Base-by-base conservation (phyloP, 768 basidiomycete genomes). In the Serpula lacrymans region DNA sequence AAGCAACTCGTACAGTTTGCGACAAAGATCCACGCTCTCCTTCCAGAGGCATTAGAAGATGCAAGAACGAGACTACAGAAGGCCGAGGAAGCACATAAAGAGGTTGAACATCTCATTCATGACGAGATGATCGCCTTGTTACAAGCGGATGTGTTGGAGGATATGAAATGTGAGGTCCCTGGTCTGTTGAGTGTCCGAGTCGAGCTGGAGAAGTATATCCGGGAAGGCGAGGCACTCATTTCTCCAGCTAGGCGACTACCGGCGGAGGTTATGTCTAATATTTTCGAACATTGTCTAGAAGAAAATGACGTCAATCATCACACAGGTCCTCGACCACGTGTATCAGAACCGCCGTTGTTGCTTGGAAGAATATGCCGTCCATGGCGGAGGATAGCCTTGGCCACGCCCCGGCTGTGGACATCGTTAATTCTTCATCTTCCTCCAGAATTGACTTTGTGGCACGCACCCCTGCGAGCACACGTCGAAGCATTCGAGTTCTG, bases 161-260 rank as follows among this genome's bases (percentile, higher is more conserved):
- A 22, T 1, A 42, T 47, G 17, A 45, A 48, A 4, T 36, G 35
- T 6, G 28, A 36, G 0, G 41, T 48, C 10, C 24, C n/a, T n/a
- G n/a, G n/a, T n/a, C n/a, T n/a, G n/a, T n/a, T n/a, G n/a, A n/a
- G n/a, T n/a, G n/a, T n/a, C n/a, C n/a, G n/a, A n/a, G n/a, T n/a
- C n/a, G n/a, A n/a, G n/a, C n/a, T n/a, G n/a, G n/a, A 43, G 4
- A 33, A 3, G 13, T 24, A 58, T 42, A 43, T 58, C 12, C 48
- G 44, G 1, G 50, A 60, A 34, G 50, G 63, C 34, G 45, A 58
- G 20, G 58, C 60, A 0, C 52, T 60, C 20, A 11, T 50, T 11
- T 58, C 58, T 10, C 60, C 58, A 37, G 42, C 55, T 5, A 58
- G 61, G 23, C 60, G 59, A 38, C 47, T 63, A 45, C 59, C 59